Evolutionary conservation across 192 early-diverging fungal genomes (phyloP).

Genomic region (Paraglomus occultum): DNA sequence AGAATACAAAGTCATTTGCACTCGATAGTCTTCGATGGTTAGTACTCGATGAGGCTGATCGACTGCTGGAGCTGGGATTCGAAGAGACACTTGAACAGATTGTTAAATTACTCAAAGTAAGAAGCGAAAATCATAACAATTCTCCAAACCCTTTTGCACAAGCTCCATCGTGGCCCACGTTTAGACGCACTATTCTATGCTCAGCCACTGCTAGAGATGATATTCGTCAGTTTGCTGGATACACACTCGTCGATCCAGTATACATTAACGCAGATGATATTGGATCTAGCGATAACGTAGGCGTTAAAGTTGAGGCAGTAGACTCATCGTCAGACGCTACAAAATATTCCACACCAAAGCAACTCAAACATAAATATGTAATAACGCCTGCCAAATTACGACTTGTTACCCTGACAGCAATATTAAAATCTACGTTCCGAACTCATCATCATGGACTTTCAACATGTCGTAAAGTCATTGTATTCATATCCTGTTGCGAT

Average conservation of each 20-base stretch:
- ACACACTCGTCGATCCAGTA: constrained; percentile 71
- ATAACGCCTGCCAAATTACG: constrained; percentile 90
- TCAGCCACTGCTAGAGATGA: constrained; percentile 91
- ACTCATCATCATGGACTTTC: constrained; percentile 8
- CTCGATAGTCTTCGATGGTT: constrained; percentile 89
- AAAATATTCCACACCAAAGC: constrained; percentile 74
- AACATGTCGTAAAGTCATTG: constrained; percentile 66
- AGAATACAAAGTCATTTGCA: constrained; percentile 81
- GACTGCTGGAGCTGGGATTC: constrained; percentile 93
- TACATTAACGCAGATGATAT: constrained; percentile 69
- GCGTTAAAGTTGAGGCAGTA: constrained; percentile 23
- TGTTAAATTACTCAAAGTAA: constrained; percentile 59
- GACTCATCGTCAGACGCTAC: neutral
- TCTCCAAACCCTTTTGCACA: constrained; percentile 30
- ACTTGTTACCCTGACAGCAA: constrained; percentile 77
- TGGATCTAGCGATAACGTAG: constrained; percentile 34
- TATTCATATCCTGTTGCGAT: constrained; percentile 94
- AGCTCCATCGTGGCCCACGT: constrained; percentile 53
- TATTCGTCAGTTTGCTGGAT: constrained; percentile 79
- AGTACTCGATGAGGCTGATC: constrained; percentile 97
- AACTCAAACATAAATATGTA: constrained; percentile 84
- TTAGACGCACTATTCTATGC: constrained; percentile 76
- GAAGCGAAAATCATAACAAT: constrained; percentile 38
- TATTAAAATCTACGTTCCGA: constrained; percentile 59
- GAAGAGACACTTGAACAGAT: constrained; percentile 74